phyloP scores from a whole-genome alignment of 2,329 filamentous ascomycete genomes.

The Aspergillus sojae region DNA sequence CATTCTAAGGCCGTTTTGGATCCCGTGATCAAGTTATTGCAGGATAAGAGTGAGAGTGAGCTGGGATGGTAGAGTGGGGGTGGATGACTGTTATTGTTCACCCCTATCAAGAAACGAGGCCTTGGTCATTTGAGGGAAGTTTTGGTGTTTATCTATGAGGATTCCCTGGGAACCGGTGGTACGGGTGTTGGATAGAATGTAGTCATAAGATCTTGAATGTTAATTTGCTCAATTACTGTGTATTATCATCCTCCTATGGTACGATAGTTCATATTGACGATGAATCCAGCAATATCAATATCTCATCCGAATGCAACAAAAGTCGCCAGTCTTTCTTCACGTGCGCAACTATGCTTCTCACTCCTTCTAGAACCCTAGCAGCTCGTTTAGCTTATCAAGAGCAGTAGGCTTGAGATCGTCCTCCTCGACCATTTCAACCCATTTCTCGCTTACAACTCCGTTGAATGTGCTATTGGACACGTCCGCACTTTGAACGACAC shows the following conservation, averaged over 20 bases:
- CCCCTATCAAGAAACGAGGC: neutral
- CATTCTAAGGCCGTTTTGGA: slow-evolving; percentile 40
- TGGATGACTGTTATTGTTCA: neutral
- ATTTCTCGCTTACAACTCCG: neutral
- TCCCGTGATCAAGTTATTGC: slow-evolving; percentile 41
- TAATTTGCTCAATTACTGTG: neutral
- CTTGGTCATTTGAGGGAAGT: neutral
- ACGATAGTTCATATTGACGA: neutral
- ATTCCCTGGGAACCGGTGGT: neutral
- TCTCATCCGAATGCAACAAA: neutral
- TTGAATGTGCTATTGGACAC: neutral
- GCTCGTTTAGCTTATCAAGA: slow-evolving; percentile 26
- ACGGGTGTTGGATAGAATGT: neutral
- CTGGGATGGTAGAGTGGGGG: slow-evolving; percentile 40
- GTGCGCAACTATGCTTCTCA: neutral
- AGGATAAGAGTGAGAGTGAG: slow-evolving; percentile 34
- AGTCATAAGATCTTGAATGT: neutral
- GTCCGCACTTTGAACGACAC: neutral
- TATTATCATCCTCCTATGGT: neutral
- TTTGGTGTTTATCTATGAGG: neutral
- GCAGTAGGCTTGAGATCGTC: slow-evolving; percentile 27
- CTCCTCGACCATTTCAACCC: slow-evolving; percentile 27
- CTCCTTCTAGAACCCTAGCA: slow-evolving; percentile 20
- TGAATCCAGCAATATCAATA: neutral
- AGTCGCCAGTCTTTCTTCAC: neutral